Conservation (phyloP, 306 rosid species). For the Fragaria vesca region DNA sequence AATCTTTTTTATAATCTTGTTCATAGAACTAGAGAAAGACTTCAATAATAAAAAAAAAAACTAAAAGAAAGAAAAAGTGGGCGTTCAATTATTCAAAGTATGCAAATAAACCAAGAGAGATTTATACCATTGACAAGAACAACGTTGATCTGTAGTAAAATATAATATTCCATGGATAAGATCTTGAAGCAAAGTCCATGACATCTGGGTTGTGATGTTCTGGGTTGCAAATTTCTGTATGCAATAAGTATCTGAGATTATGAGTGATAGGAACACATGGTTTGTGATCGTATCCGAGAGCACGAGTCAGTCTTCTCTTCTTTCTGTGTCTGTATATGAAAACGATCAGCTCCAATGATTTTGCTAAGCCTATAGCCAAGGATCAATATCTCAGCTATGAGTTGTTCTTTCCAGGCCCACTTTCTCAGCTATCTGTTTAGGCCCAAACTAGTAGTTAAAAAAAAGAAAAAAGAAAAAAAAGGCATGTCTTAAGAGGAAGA, state of each 20-base stretch:
- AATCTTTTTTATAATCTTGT: not conserved
- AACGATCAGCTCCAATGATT: not conserved
- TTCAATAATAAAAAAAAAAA: not conserved
- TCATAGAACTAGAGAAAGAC: not conserved
- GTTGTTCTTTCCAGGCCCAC: no score
- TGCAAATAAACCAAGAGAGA: not conserved
- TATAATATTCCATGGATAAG: not conserved
- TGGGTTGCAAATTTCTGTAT: not conserved
- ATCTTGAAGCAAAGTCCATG: not conserved
- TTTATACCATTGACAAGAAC: not conserved
- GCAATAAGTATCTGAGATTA: not conserved
- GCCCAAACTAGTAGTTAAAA: not conserved
- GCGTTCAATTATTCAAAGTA: not conserved
- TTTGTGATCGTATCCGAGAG: not conserved
- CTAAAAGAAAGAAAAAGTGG: not conserved
- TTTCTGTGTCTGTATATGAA: not conserved
- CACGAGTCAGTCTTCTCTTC: not conserved
- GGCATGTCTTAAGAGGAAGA: no score
- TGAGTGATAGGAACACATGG: not conserved
- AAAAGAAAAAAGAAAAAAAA: no score
- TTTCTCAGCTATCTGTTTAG: not conserved
- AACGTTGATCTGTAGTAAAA: not conserved
- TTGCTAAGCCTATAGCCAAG: not conserved
- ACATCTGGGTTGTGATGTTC: not conserved
- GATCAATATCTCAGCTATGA: no score